Percentiles rank a stretch among this genome's conserved stretches.
These are phyloP conservation scores for Penicillium sp. DNA, from an alignment of 2,329 filamentous ascomycete species.

Conservation along the genomic window DNA sequence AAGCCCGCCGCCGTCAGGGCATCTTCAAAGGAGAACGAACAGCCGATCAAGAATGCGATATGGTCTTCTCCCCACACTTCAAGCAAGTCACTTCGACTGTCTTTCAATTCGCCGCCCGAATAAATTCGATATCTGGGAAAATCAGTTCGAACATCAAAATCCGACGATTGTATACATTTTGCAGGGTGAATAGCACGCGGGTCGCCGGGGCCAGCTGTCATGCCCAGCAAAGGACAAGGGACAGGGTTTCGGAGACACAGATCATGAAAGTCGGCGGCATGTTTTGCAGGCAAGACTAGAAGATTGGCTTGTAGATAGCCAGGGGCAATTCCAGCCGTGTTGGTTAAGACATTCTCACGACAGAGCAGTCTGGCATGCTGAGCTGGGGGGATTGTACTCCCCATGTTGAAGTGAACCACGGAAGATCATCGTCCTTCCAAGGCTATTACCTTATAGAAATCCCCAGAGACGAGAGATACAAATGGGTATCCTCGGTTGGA, in stretches of 20 bases:
- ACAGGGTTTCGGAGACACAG: conserved; percentile 65
- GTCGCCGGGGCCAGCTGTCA: conserved; percentile 43
- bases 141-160: conserved; percentile 61
- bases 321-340: conserved; percentile 59
- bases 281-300: conserved; percentile 58
- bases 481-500: conserved; percentile 7
- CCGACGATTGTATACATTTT: conserved; percentile 25
- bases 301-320: conserved; percentile 64
- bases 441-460: background rate
- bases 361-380: conserved; percentile 48
- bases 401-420: conserved; percentile 5
- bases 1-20: conserved; percentile 57
- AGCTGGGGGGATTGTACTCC: conserved; percentile 26
- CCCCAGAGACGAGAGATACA: background rate
- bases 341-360: conserved; percentile 43
- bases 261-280: conserved; percentile 60
- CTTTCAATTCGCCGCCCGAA: conserved; percentile 47
- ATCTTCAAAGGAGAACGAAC: conserved; percentile 64
- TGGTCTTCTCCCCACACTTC: conserved; percentile 60
- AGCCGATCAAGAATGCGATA: conserved; percentile 65
- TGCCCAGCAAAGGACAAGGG: conserved; percentile 62
- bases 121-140: conserved; percentile 63
- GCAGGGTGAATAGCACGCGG: conserved; percentile 21
- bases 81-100: conserved; percentile 47
- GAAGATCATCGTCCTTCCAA: too few relatives aligned